Conservation (phyloP, 2,329 filamentous ascomycete genomes). For the Biscogniauxia marginata region DNA sequence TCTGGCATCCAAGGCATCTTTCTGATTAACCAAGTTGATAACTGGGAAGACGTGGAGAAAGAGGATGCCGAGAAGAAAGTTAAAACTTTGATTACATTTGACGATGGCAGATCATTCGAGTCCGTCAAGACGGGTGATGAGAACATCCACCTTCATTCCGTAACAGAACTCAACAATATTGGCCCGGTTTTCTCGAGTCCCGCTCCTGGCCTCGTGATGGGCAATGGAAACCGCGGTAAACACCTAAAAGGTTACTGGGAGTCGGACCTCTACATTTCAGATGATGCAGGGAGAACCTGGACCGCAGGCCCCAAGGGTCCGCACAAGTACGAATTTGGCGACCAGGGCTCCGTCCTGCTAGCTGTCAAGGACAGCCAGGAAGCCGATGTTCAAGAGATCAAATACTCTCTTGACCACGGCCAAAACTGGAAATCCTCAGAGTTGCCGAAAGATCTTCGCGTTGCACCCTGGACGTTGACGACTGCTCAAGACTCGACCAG, state of each 20-base stretch:
- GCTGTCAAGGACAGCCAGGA: slow-evolving; percentile 74
- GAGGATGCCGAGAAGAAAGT: slow-evolving; percentile 63
- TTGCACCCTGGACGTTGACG: slow-evolving; percentile 73
- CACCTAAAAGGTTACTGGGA: slow-evolving; percentile 68
- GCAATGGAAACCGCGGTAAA: slow-evolving; percentile 84
- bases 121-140: slow-evolving; percentile 65
- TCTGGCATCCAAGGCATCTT: slow-evolving; percentile 89
- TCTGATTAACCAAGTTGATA: slow-evolving; percentile 84
- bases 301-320: slow-evolving; percentile 70
- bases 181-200: slow-evolving; percentile 91
- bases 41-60: slow-evolving; percentile 71
- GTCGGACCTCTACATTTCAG: slow-evolving; percentile 81
- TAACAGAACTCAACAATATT: slow-evolving; percentile 78
- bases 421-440: slow-evolving; percentile 74
- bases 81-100: slow-evolving; percentile 84
- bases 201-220: slow-evolving; percentile 91
- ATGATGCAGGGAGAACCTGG: slow-evolving; percentile 89
- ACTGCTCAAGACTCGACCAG: slow-evolving; percentile 92
- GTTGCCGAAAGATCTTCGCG: slow-evolving; percentile 63
- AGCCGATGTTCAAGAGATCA: slow-evolving; percentile 56
- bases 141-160: slow-evolving; percentile 83
- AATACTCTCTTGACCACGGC: slow-evolving; percentile 87
- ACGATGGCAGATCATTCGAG: slow-evolving; percentile 87
- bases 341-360: slow-evolving; percentile 84
- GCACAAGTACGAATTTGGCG: slow-evolving; percentile 95